Percentiles rank a stretch among this genome's conserved stretches.
Evolutionary conservation across 1,139 yeast genomes (phyloP).

Genomic region (Entelexis paramagnoliae): DNA sequence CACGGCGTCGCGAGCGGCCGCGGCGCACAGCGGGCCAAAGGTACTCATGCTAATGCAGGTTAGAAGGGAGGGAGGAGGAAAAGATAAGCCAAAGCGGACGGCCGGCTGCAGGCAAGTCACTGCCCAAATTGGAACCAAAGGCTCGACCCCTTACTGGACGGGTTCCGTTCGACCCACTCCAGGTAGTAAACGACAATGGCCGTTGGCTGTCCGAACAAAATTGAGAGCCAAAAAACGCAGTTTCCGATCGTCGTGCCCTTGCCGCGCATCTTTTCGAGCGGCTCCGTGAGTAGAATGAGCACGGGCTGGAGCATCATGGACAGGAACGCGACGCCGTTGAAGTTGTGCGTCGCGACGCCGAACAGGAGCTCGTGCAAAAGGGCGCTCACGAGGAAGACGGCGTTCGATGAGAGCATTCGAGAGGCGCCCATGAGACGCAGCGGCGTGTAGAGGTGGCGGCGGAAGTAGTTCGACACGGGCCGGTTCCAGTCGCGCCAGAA

Average conservation of each 20-base stretch:
- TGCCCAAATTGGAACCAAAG: constrained; percentile 6
- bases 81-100: too few species aligned
- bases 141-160: constrained; percentile 10
- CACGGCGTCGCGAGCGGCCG: too few species aligned
- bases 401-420: constrained; percentile 29
- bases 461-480: constrained; percentile 54
- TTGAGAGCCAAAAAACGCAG: constrained; percentile 39
- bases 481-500: constrained; percentile 59
- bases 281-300: constrained; percentile 34
- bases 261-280: constrained; percentile 35
- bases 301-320: constrained; percentile 39
- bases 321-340: constrained; percentile 39
- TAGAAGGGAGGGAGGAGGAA: too few species aligned
- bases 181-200: constrained; percentile 38
- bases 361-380: constrained; percentile 38
- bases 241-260: constrained; percentile 37
- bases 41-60: too few species aligned
- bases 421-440: constrained; percentile 32
- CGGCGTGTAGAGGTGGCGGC: constrained; percentile 49
- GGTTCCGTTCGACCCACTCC: constrained; percentile 31
- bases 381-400: constrained; percentile 37
- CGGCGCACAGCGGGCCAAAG: too few species aligned
- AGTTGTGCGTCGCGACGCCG: constrained; percentile 41
- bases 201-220: constrained; percentile 39
- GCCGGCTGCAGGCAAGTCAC: too few species aligned